A percentile compares a stretch with the other conserved stretches of the same genome.
Evolutionary conservation across 441 rosid species (phyloP).

Genomic region (Syzygium malaccense): DNA sequence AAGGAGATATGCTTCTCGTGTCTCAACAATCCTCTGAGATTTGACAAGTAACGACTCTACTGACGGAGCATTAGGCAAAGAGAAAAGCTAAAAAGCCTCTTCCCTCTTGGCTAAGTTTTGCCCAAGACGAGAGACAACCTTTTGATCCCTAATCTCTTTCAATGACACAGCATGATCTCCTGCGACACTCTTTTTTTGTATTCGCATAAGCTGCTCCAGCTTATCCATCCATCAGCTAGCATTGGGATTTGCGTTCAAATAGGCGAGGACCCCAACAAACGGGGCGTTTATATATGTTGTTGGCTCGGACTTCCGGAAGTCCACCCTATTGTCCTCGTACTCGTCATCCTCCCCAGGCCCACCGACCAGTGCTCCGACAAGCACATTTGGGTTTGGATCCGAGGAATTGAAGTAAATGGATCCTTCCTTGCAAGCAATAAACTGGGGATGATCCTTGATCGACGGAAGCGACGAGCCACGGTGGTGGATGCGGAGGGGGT

Average conservation of each 20-base stretch:
- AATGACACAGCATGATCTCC: background rate
- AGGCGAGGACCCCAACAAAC: background rate
- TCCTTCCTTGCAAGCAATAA: conserved; percentile 73
- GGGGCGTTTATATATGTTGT: background rate
- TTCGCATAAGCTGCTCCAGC: background rate
- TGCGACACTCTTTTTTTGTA: background rate
- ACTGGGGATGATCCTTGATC: conserved; percentile 46
- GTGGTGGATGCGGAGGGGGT: conserved; percentile 81
- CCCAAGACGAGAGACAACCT: conserved; percentile 44
- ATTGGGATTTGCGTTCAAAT: conserved; percentile 41
- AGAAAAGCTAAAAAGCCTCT: conserved; percentile 21
- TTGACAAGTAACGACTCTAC: background rate
- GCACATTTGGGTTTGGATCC: conserved; percentile 61
- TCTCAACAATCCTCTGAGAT: background rate
- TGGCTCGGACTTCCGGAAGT: background rate
- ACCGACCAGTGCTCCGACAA: conserved; percentile 79
- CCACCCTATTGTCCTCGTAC: background rate
- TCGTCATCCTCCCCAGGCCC: conserved; percentile 41
- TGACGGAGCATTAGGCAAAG: background rate
- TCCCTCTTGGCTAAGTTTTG: conserved; percentile 20
- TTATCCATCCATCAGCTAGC: conserved; percentile 3
- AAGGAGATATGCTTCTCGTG: background rate
- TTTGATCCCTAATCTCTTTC: background rate
- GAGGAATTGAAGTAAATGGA: conserved; percentile 62
- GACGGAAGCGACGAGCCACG: conserved; percentile 85